Conservation (phyloP, 1,284 basidiomycete species). For the Microbotryum saponariae region DNA sequence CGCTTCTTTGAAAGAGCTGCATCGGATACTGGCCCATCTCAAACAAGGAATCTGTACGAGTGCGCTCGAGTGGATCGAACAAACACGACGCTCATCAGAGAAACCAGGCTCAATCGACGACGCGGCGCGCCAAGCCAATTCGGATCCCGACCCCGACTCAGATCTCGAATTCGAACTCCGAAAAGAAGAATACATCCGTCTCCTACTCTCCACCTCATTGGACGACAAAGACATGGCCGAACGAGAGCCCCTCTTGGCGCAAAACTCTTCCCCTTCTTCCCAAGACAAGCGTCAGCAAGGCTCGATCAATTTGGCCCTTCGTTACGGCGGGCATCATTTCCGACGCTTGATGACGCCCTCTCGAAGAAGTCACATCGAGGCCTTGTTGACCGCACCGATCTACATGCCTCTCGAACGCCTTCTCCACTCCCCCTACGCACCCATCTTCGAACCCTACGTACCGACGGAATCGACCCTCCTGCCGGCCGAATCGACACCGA, state of each 20-base stretch:
- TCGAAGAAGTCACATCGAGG: slow-evolving; percentile 57
- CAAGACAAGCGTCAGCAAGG: slow-evolving; percentile 24
- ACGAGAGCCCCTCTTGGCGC: slow-evolving; percentile 35
- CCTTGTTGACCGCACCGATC: slow-evolving; percentile 63
- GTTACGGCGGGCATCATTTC: slow-evolving; percentile 65
- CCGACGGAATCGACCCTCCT: too few relatives aligned
- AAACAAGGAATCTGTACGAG: slow-evolving; percentile 57
- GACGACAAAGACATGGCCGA: slow-evolving; percentile 7
- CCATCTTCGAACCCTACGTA: slow-evolving; percentile 44
- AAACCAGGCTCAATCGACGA: too few relatives aligned
- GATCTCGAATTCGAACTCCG: slow-evolving; percentile 22
- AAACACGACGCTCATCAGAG: neutral
- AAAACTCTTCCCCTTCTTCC: slow-evolving; percentile 48
- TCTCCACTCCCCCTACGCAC: slow-evolving; percentile 62
- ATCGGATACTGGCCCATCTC: slow-evolving; percentile 63
- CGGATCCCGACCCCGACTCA: neutral
- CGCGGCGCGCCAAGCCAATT: too few relatives aligned
- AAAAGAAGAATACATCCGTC: slow-evolving; percentile 17
- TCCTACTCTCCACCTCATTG: slow-evolving; percentile 13
- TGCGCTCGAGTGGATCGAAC: slow-evolving; percentile 58
- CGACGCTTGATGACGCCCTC: slow-evolving; percentile 59
- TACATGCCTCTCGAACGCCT: slow-evolving; percentile 61
- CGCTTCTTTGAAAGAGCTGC: slow-evolving; percentile 50
- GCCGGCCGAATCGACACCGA: too few relatives aligned
- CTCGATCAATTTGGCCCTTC: slow-evolving; percentile 50